Base-by-base conservation (phyloP, 331 rosid species). In the Ulmus americana region DNA sequence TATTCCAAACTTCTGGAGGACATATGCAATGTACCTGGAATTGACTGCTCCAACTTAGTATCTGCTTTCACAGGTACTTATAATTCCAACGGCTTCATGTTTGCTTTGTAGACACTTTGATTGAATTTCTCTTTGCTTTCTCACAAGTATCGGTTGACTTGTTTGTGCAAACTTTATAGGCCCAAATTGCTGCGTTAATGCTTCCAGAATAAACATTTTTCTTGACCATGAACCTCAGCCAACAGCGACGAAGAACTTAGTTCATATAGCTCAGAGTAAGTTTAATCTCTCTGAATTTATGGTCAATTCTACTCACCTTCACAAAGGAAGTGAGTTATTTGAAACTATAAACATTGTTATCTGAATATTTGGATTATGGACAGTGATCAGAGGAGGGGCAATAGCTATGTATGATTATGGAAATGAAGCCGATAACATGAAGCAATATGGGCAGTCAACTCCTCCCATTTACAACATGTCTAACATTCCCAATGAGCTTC, bases 251-350 rank as follows among this genome's bases (percentile, higher is more conserved):
- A 85, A 83, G 80, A 88, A 85, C 81, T 69, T 84, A 80, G 75
- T 92, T 18, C 96, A 92, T 79, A 55, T 92, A 40, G 74, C 96
- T 80, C 95, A 92, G 76, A 92, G 98, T 89, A 79, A 71, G 90
- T 78, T 48, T 39, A 10, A 60, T 40, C n/a, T 7, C 3, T 9
- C 6, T 8, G 8, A n/a, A 44, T 28, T 28, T 28, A 45, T 28
- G 12, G 2, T 45, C 42, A 56, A 10, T 22, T 55, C 10, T 28
- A 28, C 35, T 28, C 35, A 28, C 35, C 35, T 2, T 2, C 35
- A 28, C 35, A 28, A 28, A 28, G 40, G n/a, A 8, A 16, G 40
- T 7, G 6, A 5, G 0, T 53, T 55, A 2, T 7, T 6, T 14
- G 7, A 14, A 41, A 60, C 39, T 60, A 7, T 7, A 39, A 39